Percentiles rank a stretch among this genome's conserved stretches.
phyloP scores from a whole-genome alignment of 2,329 filamentous ascomycete genomes.

The Meredithiella fracta region DNA sequence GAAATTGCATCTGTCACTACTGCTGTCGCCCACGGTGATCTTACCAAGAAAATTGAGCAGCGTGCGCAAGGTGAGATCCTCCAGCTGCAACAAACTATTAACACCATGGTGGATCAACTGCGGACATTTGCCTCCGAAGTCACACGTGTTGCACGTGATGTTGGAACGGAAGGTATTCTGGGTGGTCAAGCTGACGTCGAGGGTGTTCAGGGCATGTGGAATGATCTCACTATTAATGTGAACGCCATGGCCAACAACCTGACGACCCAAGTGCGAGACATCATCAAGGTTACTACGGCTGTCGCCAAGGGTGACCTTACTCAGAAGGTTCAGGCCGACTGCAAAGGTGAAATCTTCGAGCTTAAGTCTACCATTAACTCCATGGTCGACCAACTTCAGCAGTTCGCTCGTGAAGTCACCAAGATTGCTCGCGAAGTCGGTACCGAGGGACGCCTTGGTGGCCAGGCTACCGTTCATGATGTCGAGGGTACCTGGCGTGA shows the following conservation, averaged over 20 bases:
- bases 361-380: constrained; percentile 98
- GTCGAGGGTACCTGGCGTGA: constrained; percentile 96
- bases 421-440: constrained; percentile 93
- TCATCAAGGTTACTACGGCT: constrained; percentile 63
- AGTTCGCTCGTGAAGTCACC: constrained; percentile 93
- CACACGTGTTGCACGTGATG: constrained; percentile 65
- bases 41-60: constrained; percentile 71
- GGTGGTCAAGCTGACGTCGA: constrained; percentile 71
- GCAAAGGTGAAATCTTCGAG: constrained; percentile 78
- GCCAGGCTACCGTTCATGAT: constrained; percentile 88
- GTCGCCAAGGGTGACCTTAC: constrained; percentile 77
- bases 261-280: constrained; percentile 83
- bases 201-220: constrained; percentile 78
- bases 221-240: constrained; percentile 70
- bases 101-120: constrained; percentile 78
- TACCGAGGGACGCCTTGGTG: constrained; percentile 83
- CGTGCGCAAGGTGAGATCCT: constrained; percentile 69
- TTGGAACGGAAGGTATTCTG: constrained; percentile 68
- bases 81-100: constrained; percentile 71
- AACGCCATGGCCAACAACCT: constrained; percentile 80
- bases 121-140: constrained; percentile 73
- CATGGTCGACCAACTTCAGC: constrained; percentile 95
- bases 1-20: constrained; percentile 76
- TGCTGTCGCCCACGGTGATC: constrained; percentile 64
- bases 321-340: constrained; percentile 88